phyloP scores from a whole-genome alignment of 495 filamentous ascomycete genomes.

The Trypethelium eluteriae region DNA sequence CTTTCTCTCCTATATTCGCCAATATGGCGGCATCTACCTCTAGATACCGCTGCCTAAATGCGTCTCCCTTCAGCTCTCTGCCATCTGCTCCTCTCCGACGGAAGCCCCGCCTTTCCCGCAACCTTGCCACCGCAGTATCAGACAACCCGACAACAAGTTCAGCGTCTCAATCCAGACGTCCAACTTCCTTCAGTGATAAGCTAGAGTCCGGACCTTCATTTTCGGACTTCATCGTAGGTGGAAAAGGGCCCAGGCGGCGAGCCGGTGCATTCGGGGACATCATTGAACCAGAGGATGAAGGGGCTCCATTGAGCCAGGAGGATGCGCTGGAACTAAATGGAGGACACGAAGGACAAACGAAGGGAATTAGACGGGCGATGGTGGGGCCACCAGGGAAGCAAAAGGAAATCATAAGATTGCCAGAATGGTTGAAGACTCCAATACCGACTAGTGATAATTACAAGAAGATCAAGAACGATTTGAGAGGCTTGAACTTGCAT shows the following conservation, averaged over 20 bases:
- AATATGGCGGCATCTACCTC: background rate
- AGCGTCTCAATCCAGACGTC: slow-evolving; percentile 17
- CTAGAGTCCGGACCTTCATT: slow-evolving; percentile 78
- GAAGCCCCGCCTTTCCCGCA: slow-evolving; percentile 12
- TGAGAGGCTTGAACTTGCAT: slow-evolving; percentile 81
- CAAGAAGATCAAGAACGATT: slow-evolving; percentile 87
- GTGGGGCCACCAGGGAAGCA: slow-evolving; percentile 74
- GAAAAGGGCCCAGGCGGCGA: slow-evolving; percentile 25
- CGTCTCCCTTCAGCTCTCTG: background rate
- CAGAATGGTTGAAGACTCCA: slow-evolving; percentile 91
- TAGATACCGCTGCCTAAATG: background rate
- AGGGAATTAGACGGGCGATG: slow-evolving; percentile 52
- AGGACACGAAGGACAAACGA: background rate
- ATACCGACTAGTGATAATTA: slow-evolving; percentile 80
- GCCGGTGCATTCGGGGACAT: slow-evolving; percentile 37
- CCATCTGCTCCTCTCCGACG: background rate
- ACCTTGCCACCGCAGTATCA: slow-evolving; percentile 29
- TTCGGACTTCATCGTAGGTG: slow-evolving; percentile 61
- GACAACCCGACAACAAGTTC: slow-evolving; percentile 15
- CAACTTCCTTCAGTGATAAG: slow-evolving; percentile 63
- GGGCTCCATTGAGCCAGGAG: slow-evolving; percentile 46
- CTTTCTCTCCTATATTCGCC: background rate
- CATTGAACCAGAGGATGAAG: slow-evolving; percentile 7
- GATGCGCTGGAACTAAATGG: slow-evolving; percentile 48
- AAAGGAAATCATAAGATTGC: slow-evolving; percentile 83